These are phyloP conservation scores for Murraya paniculata DNA, from an alignment of 345 rosid genomes.

Conservation along the genomic window DNA sequence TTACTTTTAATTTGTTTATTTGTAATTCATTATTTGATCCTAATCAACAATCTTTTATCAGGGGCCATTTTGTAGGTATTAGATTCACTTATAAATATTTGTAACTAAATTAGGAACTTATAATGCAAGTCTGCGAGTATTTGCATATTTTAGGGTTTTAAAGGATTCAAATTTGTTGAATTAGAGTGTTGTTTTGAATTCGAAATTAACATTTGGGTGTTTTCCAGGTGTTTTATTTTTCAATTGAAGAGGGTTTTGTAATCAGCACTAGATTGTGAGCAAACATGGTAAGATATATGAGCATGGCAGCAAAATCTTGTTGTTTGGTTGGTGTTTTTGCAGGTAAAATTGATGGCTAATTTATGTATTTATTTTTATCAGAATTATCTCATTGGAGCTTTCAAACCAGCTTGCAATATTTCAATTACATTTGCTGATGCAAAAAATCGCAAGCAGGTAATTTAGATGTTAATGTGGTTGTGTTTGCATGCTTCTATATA, in stretches of 20 bases:
- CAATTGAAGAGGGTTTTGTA: background rate
- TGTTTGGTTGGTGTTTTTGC: background rate
- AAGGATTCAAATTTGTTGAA: background rate
- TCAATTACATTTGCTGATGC: conserved; percentile 74
- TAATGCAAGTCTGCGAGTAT: background rate
- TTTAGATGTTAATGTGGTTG: background rate
- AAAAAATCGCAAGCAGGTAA: conserved; percentile 82
- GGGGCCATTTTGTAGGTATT: background rate
- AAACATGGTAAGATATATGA: conserved; percentile 25
- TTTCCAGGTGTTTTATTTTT: background rate
- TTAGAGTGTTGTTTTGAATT: background rate
- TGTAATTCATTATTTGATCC: background rate
- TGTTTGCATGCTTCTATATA: background rate
- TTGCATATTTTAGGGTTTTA: background rate
- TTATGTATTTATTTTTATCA: conserved; percentile 15
- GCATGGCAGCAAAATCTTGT: background rate
- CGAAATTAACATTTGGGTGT: background rate
- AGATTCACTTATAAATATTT: background rate
- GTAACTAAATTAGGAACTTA: background rate
- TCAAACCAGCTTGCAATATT: conserved; percentile 84
- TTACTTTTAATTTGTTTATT: background rate
- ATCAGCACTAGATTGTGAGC: background rate
- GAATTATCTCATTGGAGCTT: conserved; percentile 96
- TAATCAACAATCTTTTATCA: background rate
- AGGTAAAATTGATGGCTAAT: background rate